Base-by-base conservation (phyloP, 768 basidiomycete genomes). In the Amylocystis lapponica region DNA sequence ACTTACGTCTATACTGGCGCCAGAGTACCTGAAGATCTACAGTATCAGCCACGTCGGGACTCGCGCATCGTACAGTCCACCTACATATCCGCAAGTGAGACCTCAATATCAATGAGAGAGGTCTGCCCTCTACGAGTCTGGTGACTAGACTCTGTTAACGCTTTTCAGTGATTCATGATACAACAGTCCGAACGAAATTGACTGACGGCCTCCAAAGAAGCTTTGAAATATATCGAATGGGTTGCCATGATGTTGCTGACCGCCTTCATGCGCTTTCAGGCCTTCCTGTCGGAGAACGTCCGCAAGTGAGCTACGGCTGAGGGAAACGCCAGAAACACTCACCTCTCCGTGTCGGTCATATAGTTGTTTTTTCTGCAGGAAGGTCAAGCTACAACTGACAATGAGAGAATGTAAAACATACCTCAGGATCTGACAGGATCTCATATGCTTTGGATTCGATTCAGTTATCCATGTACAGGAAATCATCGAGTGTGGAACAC, bases 261-360 rank as follows among this genome's bases (percentile, higher is more conserved):
- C 91, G 36, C 83, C 83, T 67, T 94, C 91, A 40, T 89, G 89
- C 25, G 87, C 87, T 62, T 89, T 90, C 41, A 99, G 62, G 8
- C 95, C 95, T 61, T 96, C 94, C 78, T 92, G 52, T 21, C 21
- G n/a, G 32, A 26, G 22, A 37, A 20, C 19, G 17, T 22, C 23
- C n/a, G 8, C 9, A 16, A 35, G 9, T 11, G 34, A 35, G 10
- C 9, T 10, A 14, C 12, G 17, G 27, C 23, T 14, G 6, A 25
- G 31, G 22, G 14, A 16, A 36, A 32, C 25, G 27, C 13, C 17
- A 19, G 22, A n/a, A n/a, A 35, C 12, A 30, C 48, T 44, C n/a
- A 83, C 84, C 70, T 94, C 92, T 48, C 95, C 95, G 67, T 93
- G 83, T 45, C 83, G 76, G 63, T 98, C 96, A 63, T 97, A 99